Percentiles rank a stretch among this genome's conserved stretches.
Evolutionary conservation across 305 asterid species (phyloP).

Genomic region (Striga hermonthica): DNA sequence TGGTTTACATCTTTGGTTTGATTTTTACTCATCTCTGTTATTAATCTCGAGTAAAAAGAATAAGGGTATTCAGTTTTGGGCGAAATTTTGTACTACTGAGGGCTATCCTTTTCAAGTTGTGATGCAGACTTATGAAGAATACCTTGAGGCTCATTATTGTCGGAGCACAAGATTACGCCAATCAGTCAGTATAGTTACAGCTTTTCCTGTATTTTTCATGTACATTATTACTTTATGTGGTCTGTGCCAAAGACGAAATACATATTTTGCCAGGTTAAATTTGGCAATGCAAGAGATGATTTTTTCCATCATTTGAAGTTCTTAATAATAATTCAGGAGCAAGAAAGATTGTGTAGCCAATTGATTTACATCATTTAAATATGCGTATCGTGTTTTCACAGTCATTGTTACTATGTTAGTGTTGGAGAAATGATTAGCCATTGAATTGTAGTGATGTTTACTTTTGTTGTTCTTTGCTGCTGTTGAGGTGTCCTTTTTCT

Average conservation of each 20-base stretch:
- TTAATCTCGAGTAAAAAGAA: too few species aligned
- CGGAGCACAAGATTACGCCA: conserved; percentile 44
- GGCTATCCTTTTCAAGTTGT: conserved; percentile 29
- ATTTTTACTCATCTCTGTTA: too few species aligned
- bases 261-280: conserved; percentile 6
- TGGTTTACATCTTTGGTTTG: conserved; percentile 14
- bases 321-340: conserved; percentile 13
- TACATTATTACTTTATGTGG: conserved; percentile 13
- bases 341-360: conserved; percentile 6
- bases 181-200: conserved; percentile 52
- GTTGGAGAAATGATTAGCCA: conserved; percentile 7
- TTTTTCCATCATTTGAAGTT: conserved; percentile 24
- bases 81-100: conserved; percentile 28
- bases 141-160: conserved; percentile 75
- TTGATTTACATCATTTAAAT: conserved; percentile 18
- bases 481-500: too few species aligned
- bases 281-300: not conserved
- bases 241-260: not conserved
- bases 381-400: not conserved
- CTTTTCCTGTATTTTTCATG: conserved; percentile 17
- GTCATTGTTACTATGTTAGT: too few species aligned
- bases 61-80: conserved; percentile 3
- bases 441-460: not conserved
- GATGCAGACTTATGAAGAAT: conserved; percentile 92
- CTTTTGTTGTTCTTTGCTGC: not conserved